These are phyloP conservation scores for Cornus suecica DNA, from an alignment of 148 eudicot genomes.

Conservation along the genomic window DNA sequence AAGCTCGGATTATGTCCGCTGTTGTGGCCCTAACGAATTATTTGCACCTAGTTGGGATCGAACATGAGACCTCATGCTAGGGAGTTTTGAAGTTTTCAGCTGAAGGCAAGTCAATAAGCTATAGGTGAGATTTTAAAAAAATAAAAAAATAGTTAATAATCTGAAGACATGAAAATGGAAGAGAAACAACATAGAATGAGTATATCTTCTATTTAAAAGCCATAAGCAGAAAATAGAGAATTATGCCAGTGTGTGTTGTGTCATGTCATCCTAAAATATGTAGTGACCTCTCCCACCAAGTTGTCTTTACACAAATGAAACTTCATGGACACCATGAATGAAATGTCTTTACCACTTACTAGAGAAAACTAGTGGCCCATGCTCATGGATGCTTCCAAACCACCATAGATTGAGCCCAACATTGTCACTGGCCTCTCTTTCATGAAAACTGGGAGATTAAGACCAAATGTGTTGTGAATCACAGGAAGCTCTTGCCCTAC, in stretches of 20 bases:
- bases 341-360: slow-evolving; percentile 21
- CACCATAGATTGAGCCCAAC: slow-evolving; percentile 27
- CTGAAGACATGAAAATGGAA: slow-evolving; percentile 3
- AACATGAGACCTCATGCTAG: too few species aligned
- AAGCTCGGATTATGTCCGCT: too few species aligned
- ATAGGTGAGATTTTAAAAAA: background rate
- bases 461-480: slow-evolving; percentile 10
- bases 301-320: background rate
- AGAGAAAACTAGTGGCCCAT: slow-evolving; percentile 25
- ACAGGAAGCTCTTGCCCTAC: slow-evolving; percentile 9
- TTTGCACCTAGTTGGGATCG: too few species aligned
- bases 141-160: too few species aligned
- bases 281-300: background rate
- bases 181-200: background rate
- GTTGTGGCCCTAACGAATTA: too few species aligned
- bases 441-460: slow-evolving; percentile 13
- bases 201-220: background rate
- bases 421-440: slow-evolving; percentile 10
- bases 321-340: background rate
- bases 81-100: background rate
- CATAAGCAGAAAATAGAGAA: background rate
- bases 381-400: slow-evolving; percentile 19
- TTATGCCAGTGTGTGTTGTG: background rate
- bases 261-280: background rate
- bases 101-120: background rate